Base-by-base conservation (phyloP, 1,139 yeast genomes). In the Candida gigantensis region DNA sequence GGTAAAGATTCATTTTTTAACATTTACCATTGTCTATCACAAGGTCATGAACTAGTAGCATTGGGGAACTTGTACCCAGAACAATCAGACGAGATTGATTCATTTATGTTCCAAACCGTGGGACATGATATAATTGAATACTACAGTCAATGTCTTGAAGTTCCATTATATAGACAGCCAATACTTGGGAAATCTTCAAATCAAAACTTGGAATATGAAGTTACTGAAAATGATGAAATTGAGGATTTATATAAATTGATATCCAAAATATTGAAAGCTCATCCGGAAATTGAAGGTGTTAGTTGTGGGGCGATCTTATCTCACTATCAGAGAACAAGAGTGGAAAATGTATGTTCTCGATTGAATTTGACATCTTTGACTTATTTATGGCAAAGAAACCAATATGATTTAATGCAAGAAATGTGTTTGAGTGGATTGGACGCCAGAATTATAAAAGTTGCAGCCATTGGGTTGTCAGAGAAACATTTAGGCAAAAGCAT, bases 101-200 rank as follows among this genome's bases (percentile, higher is more conserved):
- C 96, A 38, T 92, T 84, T 57, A 92, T 92, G 98, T 92, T 87
- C 60, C 98, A 92, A 60, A 92, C 98, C 0, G 98, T 92, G n/a
- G 98, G 98, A 0, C 94, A 85, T 57, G 88, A 84, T 47, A 78
- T 87, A 3, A 72, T 92, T 4, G 73, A 76, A 1, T 60, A 67
- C 39, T 88, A 89, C 52, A 67, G 77, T 2, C 70, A 82, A 43
- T 86, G 96, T 50, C 63, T 86, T 30, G 89, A 78, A 5, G 79
- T 86, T 1, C 97, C 98, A 1, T 62, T 92, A 52, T 88, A 82
- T 51, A 64, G 96, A 35, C 79, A 75, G n/a, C 67, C 72, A 11
- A 87, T 90, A 32, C 47, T 42, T 1, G 92, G 95, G 0, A 55
- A 64, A 0, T 65, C 77, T 30, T 64, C 76, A 27, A 81, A 85